Percentiles rank a stretch among this genome's conserved stretches.
phyloP scores from a whole-genome alignment of 345 rosid species.

The Lumnitzera littorea region DNA sequence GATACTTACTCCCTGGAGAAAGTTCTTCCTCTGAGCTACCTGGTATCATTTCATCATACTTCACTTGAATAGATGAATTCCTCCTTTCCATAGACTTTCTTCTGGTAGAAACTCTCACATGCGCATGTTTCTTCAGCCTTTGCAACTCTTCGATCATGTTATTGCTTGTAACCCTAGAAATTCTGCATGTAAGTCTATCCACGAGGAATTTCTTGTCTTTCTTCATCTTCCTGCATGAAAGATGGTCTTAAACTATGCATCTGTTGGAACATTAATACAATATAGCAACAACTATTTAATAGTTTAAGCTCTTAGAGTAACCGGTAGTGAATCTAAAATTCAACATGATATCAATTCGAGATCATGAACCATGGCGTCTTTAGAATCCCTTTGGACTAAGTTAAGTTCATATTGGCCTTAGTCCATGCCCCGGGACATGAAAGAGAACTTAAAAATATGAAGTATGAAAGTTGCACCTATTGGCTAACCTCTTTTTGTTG shows the following conservation, averaged over 20 bases:
- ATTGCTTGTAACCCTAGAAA: conserved; percentile 37
- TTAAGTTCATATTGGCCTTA: too few species aligned
- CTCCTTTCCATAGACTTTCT: conserved; percentile 5
- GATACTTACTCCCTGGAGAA: conserved; percentile 21
- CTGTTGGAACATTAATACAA: neutral
- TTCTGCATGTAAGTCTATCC: conserved; percentile 45
- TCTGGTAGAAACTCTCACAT: neutral
- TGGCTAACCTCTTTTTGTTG: too few species aligned
- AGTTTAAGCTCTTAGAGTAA: neutral
- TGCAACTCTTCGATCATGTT: conserved; percentile 32
- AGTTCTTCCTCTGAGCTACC: conserved; percentile 14
- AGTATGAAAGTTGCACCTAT: too few species aligned
- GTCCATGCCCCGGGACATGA: too few species aligned
- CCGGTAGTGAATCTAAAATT: neutral
- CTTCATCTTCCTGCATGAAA: conserved; percentile 44
- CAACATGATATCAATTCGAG: too few species aligned
- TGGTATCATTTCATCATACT: conserved; percentile 57
- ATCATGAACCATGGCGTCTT: too few species aligned
- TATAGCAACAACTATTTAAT: neutral
- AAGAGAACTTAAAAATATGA: too few species aligned
- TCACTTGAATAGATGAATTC: conserved; percentile 11
- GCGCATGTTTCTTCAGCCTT: conserved; percentile 17
- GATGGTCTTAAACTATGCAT: too few species aligned
- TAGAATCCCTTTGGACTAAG: too few species aligned
- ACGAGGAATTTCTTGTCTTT: conserved; percentile 33